Evolutionary conservation across 169 alveolate genomes (phyloP), one percentile per base, ranked within the genome.

Genomic region (Plasmodium vivax): DNA sequence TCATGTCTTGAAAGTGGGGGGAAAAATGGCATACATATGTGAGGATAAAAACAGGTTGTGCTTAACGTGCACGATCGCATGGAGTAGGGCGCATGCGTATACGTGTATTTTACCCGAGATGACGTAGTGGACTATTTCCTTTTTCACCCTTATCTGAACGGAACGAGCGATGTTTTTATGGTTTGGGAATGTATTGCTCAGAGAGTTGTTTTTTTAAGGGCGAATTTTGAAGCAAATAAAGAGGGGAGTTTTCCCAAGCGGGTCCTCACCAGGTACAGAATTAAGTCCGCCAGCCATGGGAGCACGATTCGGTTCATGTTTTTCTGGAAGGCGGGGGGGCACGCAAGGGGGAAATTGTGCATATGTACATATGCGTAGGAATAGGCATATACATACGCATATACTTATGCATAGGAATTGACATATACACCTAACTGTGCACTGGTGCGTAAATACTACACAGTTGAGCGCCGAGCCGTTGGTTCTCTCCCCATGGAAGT

Each of bases 261-360:
- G 19, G 43, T 75, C 47, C 73, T 85, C 41, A 85, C 93, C 79
- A 85, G 51, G 81, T 85, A 85, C 62, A 51, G 77, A 36, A 85
- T 85, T 30, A 51, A 36, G 38, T 85, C 93, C 38, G 68, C 81
- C 68, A 85, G 54, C 79, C 85, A 85, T 4, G 93, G 93, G 62
- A 85, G 43, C 14, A 85, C 32, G n/a, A 85, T 75, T 23, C 51
- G 43, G 32, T 85, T 75, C 19, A 85, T 45, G 32, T 16, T 32
- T 75, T 85, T 85, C 93, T 85, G 68, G 30, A 85, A 85, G 45
- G 81, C 0, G 9, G 56, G 79, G 16, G 77, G 77, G 16, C 41
- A 68, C 36, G n/a, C 36, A 23, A 3, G 0, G 23, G 62, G 7
- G 62, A 51, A 51, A 51, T 14, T 8, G 62, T 68, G 38, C 36